Percentiles rank a stretch among this genome's conserved stretches.
Evolutionary conservation across 1,284 basidiomycete species (phyloP).

Genomic region (Cryptococcus maquisensis): DNA sequence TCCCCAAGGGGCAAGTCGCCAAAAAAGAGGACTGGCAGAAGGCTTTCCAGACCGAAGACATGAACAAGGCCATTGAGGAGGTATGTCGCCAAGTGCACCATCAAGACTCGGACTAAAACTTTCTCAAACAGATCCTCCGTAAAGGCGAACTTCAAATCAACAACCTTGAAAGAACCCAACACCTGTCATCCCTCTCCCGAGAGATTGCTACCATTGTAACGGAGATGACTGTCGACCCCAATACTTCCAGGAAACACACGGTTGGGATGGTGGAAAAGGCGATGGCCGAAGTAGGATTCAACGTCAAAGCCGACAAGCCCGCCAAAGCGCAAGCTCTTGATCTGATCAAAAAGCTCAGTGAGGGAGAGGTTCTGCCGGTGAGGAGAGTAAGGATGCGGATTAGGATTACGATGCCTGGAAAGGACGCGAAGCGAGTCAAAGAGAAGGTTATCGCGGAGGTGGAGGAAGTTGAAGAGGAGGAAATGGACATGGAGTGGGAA

Average conservation of each 20-base stretch:
- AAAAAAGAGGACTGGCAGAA: conserved; percentile 86
- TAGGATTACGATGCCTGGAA: conserved; percentile 69
- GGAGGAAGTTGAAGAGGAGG: conserved; percentile 81
- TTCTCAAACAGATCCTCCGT: conserved; percentile 67
- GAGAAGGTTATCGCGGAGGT: conserved; percentile 68
- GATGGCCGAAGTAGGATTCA: conserved; percentile 90
- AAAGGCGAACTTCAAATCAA: conserved; percentile 97
- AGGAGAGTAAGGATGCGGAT: conserved; percentile 90
- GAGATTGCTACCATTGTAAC: conserved; percentile 93
- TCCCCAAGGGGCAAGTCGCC: conserved; percentile 92
- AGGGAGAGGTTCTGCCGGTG: conserved; percentile 64
- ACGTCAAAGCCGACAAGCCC: conserved; percentile 78
- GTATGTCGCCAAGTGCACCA: conserved; percentile 48
- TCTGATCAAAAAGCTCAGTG: conserved; percentile 75
- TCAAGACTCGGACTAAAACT: background rate
- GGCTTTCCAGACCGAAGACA: conserved; percentile 75
- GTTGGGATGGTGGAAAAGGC: conserved; percentile 98
- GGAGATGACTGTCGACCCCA: conserved; percentile 91
- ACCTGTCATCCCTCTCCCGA: conserved; percentile 73
- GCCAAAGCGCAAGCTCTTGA: conserved; percentile 94
- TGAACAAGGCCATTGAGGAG: conserved; percentile 75
- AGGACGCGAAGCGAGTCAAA: conserved; percentile 68
- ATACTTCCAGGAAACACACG: conserved; percentile 81
- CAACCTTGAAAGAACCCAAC: conserved; percentile 92
- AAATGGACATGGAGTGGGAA: conserved; percentile 77